Evolutionary conservation across 805 yeast genomes (phyloP).

Genomic region (Lipomyces oligophaga): DNA sequence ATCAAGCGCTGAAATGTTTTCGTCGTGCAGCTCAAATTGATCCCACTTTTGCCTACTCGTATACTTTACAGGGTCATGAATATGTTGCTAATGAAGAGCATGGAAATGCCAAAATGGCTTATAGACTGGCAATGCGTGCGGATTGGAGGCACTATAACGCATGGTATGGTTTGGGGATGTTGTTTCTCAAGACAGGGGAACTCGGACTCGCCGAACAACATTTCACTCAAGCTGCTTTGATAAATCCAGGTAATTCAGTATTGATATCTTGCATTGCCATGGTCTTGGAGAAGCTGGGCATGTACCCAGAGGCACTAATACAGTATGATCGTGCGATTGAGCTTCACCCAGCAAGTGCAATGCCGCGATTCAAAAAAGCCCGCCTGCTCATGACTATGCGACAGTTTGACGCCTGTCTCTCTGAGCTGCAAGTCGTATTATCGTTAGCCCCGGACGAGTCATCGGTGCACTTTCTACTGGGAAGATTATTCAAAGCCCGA

Average conservation of each 20-base stretch:
- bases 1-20: slow-evolving; percentile 85
- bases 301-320: slow-evolving; percentile 65
- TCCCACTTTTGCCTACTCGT: slow-evolving; percentile 75
- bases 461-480: slow-evolving; percentile 82
- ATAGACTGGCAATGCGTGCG: slow-evolving; percentile 68
- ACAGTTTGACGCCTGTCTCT: slow-evolving; percentile 61
- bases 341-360: slow-evolving; percentile 78
- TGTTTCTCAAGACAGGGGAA: slow-evolving; percentile 80
- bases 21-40: slow-evolving; percentile 69
- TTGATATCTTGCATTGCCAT: slow-evolving; percentile 90
- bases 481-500: slow-evolving; percentile 75
- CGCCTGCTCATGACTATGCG: slow-evolving; percentile 71
- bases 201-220: slow-evolving; percentile 78
- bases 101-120: slow-evolving; percentile 81
- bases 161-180: slow-evolving; percentile 94
- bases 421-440: slow-evolving; percentile 66
- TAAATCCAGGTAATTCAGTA: slow-evolving; percentile 87
- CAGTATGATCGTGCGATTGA: slow-evolving; percentile 81
- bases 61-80: slow-evolving; percentile 93
- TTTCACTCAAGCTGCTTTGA: slow-evolving; percentile 78
- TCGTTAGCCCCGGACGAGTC: slow-evolving; percentile 91
- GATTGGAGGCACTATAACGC: slow-evolving; percentile 90
- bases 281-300: slow-evolving; percentile 75
- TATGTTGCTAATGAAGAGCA: slow-evolving; percentile 81
- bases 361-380: slow-evolving; percentile 85